Percentiles rank a stretch among this genome's conserved stretches.
Evolutionary conservation across 495 filamentous ascomycete genomes (phyloP).

Genomic region (Aspergillus egyptiacus): DNA sequence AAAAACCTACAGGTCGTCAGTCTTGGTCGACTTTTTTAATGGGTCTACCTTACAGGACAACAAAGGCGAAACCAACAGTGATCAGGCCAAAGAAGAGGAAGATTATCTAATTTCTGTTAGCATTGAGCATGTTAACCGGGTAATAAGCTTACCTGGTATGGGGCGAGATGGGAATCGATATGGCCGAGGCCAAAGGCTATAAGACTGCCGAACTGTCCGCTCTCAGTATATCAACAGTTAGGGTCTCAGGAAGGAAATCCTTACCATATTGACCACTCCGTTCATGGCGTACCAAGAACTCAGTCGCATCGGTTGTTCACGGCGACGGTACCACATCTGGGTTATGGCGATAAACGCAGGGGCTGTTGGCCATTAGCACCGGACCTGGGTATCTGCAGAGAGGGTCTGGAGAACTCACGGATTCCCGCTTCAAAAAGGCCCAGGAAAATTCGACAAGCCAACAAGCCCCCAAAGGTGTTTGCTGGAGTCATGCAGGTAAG

Average conservation of each 20-base stretch:
- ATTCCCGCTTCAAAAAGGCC: slow-evolving; percentile 57
- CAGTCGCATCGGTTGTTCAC: slow-evolving; percentile 53
- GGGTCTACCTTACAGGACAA: slow-evolving; percentile 32
- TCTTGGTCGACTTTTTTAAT: background rate
- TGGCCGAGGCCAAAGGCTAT: slow-evolving; percentile 57
- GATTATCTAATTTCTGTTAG: slow-evolving; percentile 37
- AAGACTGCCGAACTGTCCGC: slow-evolving; percentile 37
- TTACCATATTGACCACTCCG: slow-evolving; percentile 48
- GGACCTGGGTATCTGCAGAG: background rate
- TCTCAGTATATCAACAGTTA: no score
- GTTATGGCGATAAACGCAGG: slow-evolving; percentile 55
- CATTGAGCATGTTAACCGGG: background rate
- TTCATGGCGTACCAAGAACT: slow-evolving; percentile 60
- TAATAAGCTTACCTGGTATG: slow-evolving; percentile 44
- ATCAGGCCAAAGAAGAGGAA: slow-evolving; percentile 50
- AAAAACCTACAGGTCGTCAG: slow-evolving; percentile 27
- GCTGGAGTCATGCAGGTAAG: slow-evolving; percentile 53
- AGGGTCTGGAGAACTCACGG: slow-evolving; percentile 20
- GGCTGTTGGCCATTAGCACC: slow-evolving; percentile 28
- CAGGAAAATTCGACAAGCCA: slow-evolving; percentile 54
- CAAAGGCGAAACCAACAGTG: slow-evolving; percentile 43
- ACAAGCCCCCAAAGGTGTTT: slow-evolving; percentile 47
- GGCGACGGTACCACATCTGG: slow-evolving; percentile 58
- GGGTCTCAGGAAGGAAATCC: no score
- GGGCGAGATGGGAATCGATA: slow-evolving; percentile 47